A percentile compares a stretch with the other conserved stretches of the same genome.
These are phyloP conservation scores for Phytopythium cucurbitacearum DNA, from an alignment of 352 stramenopile genomes.

Conservation along the genomic window DNA sequence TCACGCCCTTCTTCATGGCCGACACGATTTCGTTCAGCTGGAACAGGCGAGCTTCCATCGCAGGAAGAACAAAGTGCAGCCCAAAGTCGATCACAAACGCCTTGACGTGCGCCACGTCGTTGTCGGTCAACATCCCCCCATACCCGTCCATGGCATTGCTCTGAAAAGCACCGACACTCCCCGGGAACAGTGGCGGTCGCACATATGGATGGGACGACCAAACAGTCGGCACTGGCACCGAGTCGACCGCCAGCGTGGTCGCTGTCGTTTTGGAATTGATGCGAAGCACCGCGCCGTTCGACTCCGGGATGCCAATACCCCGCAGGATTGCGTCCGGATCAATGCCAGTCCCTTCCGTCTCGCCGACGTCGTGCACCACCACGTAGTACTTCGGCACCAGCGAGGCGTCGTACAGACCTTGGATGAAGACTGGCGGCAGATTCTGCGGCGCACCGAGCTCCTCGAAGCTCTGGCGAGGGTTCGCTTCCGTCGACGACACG, in stretches of 20 bases:
- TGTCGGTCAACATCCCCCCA: constrained; percentile 49
- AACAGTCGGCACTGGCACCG: constrained; percentile 11
- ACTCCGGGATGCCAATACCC: constrained; percentile 52
- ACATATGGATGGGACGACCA: constrained; percentile 68
- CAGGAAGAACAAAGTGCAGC: constrained; percentile 70
- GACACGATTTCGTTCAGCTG: constrained; percentile 87
- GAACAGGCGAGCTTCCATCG: constrained; percentile 79
- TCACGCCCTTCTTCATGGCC: constrained; percentile 89
- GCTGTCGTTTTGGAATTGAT: constrained; percentile 50
- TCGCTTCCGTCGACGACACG: constrained; percentile 78
- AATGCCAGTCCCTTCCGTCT: constrained; percentile 76
- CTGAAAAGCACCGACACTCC: constrained; percentile 8
- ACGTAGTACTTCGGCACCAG: constrained; percentile 83
- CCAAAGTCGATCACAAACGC: constrained; percentile 78
- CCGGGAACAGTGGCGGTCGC: constrained; percentile 39
- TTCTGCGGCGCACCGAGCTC: constrained; percentile 43
- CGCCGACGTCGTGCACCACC: constrained; percentile 81
- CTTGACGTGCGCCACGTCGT: constrained; percentile 61
- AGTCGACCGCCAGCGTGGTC: background rate
- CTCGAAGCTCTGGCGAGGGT: constrained; percentile 73
- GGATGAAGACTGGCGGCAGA: constrained; percentile 56
- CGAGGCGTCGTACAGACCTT: constrained; percentile 75
- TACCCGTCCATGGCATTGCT: constrained; percentile 9
- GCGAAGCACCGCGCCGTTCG: constrained; percentile 47
- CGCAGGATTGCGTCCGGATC: constrained; percentile 73